Percentiles rank a stretch among this genome's conserved stretches.
These are phyloP conservation scores for Paramecium sonneborni DNA, from an alignment of 73 alveolate species.

Conservation along the genomic window DNA sequence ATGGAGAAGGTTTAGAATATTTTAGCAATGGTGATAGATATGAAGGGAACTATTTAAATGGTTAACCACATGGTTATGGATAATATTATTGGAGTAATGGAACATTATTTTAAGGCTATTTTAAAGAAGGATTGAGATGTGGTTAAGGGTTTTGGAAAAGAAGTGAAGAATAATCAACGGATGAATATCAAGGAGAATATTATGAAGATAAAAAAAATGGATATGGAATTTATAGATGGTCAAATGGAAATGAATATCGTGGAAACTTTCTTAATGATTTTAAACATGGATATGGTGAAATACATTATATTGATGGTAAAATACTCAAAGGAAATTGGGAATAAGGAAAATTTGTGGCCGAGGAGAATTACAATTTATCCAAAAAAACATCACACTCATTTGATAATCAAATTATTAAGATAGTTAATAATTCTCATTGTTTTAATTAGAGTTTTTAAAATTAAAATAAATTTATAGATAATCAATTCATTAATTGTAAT, in stretches of 20 bases:
- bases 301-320: conserved; percentile 63
- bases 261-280: conserved; percentile 48
- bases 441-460: not conserved
- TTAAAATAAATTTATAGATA: not conserved
- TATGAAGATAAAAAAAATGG: conserved; percentile 59
- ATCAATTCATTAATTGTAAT: not conserved
- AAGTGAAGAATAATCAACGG: not conserved
- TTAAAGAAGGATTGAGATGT: conserved; percentile 49
- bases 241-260: conserved; percentile 52
- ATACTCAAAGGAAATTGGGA: conserved; percentile 62
- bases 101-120: conserved; percentile 60
- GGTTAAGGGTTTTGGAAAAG: conserved; percentile 67
- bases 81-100: conserved; percentile 64
- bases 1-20: conserved; percentile 72
- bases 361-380: not conserved
- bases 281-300: conserved; percentile 67
- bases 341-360: conserved; percentile 6
- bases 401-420: not conserved
- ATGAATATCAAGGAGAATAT: conserved; percentile 64
- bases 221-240: conserved; percentile 64
- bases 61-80: conserved; percentile 89
- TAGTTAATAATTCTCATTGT: not conserved
- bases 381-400: not conserved
- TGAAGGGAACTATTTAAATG: conserved; percentile 79
- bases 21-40: conserved; percentile 81